Evolutionary conservation across 148 eudicot genomes (phyloP).

Genomic region (Vaccinium myrtillus): DNA sequence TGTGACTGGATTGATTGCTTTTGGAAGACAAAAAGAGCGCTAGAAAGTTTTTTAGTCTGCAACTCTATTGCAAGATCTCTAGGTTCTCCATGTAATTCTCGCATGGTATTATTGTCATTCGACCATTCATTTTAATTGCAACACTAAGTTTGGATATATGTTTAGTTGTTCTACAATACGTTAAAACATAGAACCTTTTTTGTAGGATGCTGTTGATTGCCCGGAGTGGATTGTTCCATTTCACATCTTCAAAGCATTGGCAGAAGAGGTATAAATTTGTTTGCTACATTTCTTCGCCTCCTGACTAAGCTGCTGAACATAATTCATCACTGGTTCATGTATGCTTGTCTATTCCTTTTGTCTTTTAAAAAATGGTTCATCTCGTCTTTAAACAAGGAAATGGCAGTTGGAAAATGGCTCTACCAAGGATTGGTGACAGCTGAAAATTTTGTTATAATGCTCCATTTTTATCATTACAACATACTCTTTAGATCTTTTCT

Average conservation of each 20-base stretch:
- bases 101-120: background rate
- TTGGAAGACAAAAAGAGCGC: background rate
- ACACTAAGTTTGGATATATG: background rate
- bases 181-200: background rate
- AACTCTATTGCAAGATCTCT: background rate
- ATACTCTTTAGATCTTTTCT: background rate
- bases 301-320: slow-evolving; percentile 2
- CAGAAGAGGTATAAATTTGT: slow-evolving; percentile 72
- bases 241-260: slow-evolving; percentile 78
- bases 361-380: background rate
- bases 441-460: background rate
- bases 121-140: background rate
- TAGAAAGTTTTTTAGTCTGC: background rate
- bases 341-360: background rate
- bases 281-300: background rate
- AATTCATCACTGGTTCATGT: background rate
- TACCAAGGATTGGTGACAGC: background rate
- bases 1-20: background rate
- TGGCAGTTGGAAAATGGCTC: too few species aligned
- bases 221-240: slow-evolving; percentile 99
- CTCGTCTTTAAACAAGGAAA: slow-evolving; percentile 5
- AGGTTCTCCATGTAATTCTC: background rate
- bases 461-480: background rate
- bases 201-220: slow-evolving; percentile 99
- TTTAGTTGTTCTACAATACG: background rate